These are phyloP conservation scores for Cercospora citrullina DNA, from an alignment of 2,329 filamentous ascomycete species.

Conservation along the genomic window DNA sequence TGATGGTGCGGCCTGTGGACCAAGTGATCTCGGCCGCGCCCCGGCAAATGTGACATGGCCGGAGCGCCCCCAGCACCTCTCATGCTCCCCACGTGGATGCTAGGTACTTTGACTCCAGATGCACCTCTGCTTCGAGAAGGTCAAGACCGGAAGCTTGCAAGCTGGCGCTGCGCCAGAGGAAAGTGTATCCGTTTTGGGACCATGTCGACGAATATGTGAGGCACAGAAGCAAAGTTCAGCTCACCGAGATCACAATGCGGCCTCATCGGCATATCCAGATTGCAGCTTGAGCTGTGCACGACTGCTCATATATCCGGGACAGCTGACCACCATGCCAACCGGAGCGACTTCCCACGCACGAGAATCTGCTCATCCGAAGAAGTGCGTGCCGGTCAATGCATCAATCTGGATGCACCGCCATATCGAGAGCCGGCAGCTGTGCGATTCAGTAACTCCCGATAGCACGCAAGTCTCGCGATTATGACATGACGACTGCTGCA, in stretches of 20 bases:
- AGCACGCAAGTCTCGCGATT: background rate
- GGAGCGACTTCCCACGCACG: background rate
- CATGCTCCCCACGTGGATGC: conserved; percentile 1
- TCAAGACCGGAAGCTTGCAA: background rate
- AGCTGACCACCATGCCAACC: background rate
- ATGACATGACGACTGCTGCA: background rate
- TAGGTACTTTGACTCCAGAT: background rate
- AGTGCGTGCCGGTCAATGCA: background rate
- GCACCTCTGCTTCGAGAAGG: background rate
- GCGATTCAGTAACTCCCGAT: background rate
- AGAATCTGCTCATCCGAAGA: background rate
- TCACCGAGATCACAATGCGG: background rate
- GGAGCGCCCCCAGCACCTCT: background rate
- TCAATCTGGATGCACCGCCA: background rate
- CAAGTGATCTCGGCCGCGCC: conserved; percentile 3
- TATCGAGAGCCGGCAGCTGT: background rate
- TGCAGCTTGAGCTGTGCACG: background rate
- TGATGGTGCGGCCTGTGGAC: conserved; percentile 7
- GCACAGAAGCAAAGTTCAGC: background rate
- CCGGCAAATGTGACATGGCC: background rate
- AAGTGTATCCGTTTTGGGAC: background rate
- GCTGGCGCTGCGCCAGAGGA: background rate
- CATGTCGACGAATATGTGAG: background rate
- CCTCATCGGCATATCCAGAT: background rate
- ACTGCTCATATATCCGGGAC: background rate